Evolutionary conservation across 805 yeast species (phyloP).

Genomic region (Lachancea waltii): DNA sequence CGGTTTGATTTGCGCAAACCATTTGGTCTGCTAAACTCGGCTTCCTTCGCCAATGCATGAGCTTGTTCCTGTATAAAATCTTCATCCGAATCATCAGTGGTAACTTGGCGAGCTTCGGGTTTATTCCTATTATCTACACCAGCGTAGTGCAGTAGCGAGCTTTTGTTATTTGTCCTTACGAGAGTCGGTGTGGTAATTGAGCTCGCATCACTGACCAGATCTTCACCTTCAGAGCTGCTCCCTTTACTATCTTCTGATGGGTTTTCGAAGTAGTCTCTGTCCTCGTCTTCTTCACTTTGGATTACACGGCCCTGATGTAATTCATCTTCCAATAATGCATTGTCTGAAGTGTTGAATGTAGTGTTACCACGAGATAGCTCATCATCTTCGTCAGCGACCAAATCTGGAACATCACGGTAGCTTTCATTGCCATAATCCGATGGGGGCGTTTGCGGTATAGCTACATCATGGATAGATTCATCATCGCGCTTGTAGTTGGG

Average conservation of each 20-base stretch:
- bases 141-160: too few species aligned
- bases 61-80: conserved; percentile 20
- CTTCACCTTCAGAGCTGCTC: background rate
- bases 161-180: too few species aligned
- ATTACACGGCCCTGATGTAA: conserved; percentile 16
- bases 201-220: conserved; percentile 11
- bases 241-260: conserved; percentile 8
- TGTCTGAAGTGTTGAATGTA: conserved; percentile 30
- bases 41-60: conserved; percentile 15
- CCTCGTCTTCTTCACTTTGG: conserved; percentile 26
- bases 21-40: conserved; percentile 14
- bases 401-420: conserved; percentile 54
- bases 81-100: conserved; percentile 21
- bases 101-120: conserved; percentile 4
- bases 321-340: conserved; percentile 29
- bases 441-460: conserved; percentile 12
- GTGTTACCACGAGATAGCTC: conserved; percentile 33
- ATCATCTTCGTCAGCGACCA: conserved; percentile 89
- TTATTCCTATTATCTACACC: too few species aligned
- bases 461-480: background rate
- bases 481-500: conserved; percentile 5
- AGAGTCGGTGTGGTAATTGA: too few species aligned
- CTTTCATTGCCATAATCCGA: conserved; percentile 19
- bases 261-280: conserved; percentile 31
- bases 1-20: conserved; percentile 60